A percentile compares a stretch with the other conserved stretches of the same genome.
phyloP scores from a whole-genome alignment of 192 early-diverging fungal species.

The Backusella mclennaniae region DNA sequence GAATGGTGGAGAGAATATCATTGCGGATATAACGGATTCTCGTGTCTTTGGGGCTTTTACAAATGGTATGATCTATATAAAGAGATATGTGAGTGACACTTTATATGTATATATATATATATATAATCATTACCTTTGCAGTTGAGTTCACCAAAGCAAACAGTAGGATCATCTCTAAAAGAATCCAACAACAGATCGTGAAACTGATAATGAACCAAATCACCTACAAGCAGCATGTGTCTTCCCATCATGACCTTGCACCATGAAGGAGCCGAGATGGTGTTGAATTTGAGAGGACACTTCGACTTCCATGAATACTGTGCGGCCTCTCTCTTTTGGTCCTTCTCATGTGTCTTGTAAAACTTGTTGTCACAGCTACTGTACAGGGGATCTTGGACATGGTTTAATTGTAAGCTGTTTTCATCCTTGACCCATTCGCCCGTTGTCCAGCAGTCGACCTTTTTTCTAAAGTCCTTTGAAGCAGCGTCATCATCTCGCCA shows the following conservation, averaged over 20 bases:
- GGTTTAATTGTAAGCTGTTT: background rate
- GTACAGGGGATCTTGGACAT: slow-evolving; percentile 36
- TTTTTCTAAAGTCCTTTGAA: background rate
- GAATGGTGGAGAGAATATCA: slow-evolving; percentile 40
- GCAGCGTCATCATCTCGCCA: background rate
- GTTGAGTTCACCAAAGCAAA: slow-evolving; percentile 54
- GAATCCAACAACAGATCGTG: slow-evolving; percentile 54
- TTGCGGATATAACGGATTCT: slow-evolving; percentile 43
- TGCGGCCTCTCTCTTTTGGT: slow-evolving; percentile 18
- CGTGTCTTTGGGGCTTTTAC: slow-evolving; percentile 18
- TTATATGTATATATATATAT: slow-evolving; percentile 3
- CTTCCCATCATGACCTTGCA: slow-evolving; percentile 39
- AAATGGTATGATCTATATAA: slow-evolving; percentile 36
- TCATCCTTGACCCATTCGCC: slow-evolving; percentile 24
- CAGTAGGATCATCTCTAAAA: slow-evolving; percentile 50
- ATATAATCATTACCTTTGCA: slow-evolving; percentile 41
- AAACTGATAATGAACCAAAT: slow-evolving; percentile 48
- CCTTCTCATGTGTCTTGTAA: slow-evolving; percentile 2
- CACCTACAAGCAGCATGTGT: slow-evolving; percentile 50
- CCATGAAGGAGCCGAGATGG: slow-evolving; percentile 29
- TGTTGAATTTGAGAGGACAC: slow-evolving; percentile 19
- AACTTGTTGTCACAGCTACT: slow-evolving; percentile 28
- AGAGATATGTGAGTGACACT: background rate
- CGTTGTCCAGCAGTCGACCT: slow-evolving; percentile 28
- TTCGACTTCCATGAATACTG: slow-evolving; percentile 27